These are phyloP conservation scores for Mycena albidolilacea DNA, from an alignment of 768 basidiomycete genomes.

Conservation along the genomic window DNA sequence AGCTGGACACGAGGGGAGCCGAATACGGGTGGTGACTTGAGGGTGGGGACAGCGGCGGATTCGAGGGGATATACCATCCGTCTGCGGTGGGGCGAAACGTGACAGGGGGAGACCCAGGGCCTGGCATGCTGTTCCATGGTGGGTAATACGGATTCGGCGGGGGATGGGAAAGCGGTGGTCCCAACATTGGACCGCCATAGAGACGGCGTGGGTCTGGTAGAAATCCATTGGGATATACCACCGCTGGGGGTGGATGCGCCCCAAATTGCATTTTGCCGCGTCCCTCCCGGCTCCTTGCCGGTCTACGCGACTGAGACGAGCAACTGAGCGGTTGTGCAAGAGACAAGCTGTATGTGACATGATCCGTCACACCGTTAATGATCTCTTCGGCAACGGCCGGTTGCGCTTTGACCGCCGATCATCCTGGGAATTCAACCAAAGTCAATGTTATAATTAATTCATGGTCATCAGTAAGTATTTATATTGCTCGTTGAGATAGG, in stretches of 20 bases:
- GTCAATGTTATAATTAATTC: background rate
- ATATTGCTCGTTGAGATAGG: too few relatives aligned
- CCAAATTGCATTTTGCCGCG: slow-evolving; percentile 26
- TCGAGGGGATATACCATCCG: slow-evolving; percentile 38
- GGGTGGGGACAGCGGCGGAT: background rate
- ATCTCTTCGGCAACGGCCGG: background rate
- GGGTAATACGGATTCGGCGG: slow-evolving; percentile 18
- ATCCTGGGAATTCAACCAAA: background rate
- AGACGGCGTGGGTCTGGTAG: slow-evolving; percentile 28
- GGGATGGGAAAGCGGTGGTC: slow-evolving; percentile 10
- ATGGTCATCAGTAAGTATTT: too few relatives aligned
- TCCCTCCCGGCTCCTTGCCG: background rate
- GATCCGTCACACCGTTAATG: background rate
- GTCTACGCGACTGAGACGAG: background rate
- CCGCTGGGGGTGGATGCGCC: slow-evolving; percentile 1
- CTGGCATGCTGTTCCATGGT: slow-evolving; percentile 2
- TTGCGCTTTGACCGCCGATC: background rate
- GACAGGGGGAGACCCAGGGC: slow-evolving; percentile 15
- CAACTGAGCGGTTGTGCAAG: background rate
- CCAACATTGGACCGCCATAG: slow-evolving; percentile 14
- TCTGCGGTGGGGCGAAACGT: slow-evolving; percentile 30
- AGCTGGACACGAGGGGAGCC: slow-evolving; percentile 3
- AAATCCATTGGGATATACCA: slow-evolving; percentile 26
- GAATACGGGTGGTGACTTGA: slow-evolving; percentile 8
- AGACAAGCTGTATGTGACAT: background rate